A percentile compares a stretch with the other conserved stretches of the same genome.
Evolutionary conservation across 1,139 yeast genomes (phyloP).

Genomic region (Candida sanyaensis): DNA sequence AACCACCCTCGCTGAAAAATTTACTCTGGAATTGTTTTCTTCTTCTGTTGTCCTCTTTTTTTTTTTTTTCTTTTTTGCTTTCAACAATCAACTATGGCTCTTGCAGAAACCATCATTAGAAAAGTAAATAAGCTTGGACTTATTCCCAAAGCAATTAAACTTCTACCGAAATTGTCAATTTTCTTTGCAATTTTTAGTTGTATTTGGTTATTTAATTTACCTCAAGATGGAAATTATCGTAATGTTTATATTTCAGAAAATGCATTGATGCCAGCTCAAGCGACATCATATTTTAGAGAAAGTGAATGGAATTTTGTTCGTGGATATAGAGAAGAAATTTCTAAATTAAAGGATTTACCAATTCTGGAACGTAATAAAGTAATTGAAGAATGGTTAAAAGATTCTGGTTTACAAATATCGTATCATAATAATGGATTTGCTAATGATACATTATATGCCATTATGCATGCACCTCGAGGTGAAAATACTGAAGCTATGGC

Average conservation of each 20-base stretch:
- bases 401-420: conserved; percentile 73
- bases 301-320: conserved; percentile 92
- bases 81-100: conserved; percentile 46
- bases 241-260: conserved; percentile 89
- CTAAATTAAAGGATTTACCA: conserved; percentile 35
- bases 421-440: conserved; percentile 33
- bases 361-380: conserved; percentile 41
- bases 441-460: conserved; percentile 67
- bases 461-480: conserved; percentile 91
- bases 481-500: conserved; percentile 97
- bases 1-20: no score
- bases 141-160: conserved; percentile 54
- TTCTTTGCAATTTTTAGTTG: conserved; percentile 61
- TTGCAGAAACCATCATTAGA: conserved; percentile 56
- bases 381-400: conserved; percentile 62
- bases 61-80: not conserved
- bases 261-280: conserved; percentile 97
- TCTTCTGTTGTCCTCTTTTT: no score
- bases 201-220: conserved; percentile 68
- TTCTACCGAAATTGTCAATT: conserved; percentile 65
- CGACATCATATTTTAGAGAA: conserved; percentile 87
- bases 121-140: conserved; percentile 58
- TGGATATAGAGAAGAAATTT: conserved; percentile 72
- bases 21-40: no score
- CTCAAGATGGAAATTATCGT: conserved; percentile 80